Evolutionary conservation across 257 asterid species (phyloP).

Genomic region (Jaltomata sinuosa): DNA sequence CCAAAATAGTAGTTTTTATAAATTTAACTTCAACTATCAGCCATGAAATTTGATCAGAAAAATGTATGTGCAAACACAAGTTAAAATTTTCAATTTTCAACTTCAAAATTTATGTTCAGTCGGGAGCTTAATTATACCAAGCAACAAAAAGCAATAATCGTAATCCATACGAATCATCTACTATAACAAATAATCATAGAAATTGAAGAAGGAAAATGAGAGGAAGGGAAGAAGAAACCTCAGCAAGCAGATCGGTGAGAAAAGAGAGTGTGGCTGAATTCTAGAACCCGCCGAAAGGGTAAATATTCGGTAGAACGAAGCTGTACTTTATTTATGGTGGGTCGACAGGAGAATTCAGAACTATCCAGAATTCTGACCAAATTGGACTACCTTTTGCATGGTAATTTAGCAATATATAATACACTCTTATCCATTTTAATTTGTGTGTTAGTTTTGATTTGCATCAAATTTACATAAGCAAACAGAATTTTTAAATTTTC

Average conservation of each 20-base stretch:
- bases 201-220: neutral
- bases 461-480: too few relatives aligned
- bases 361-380: neutral
- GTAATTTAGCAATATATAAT: neutral
- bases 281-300: neutral
- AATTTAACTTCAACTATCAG: too few relatives aligned
- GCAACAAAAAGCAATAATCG: neutral
- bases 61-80: too few relatives aligned
- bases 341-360: neutral
- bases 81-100: too few relatives aligned
- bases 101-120: too few relatives aligned
- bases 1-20: too few relatives aligned
- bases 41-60: too few relatives aligned
- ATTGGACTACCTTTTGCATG: neutral
- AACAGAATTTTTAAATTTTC: too few relatives aligned
- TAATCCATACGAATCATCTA: neutral
- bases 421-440: neutral
- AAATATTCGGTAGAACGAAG: neutral
- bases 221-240: neutral
- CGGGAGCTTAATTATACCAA: neutral
- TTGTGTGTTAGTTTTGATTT: too few relatives aligned
- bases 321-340: neutral
- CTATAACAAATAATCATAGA: neutral
- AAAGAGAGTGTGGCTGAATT: neutral
- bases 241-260: neutral